Base-by-base conservation (phyloP, 768 basidiomycete genomes). In the Pleurotus tuoliensis region DNA sequence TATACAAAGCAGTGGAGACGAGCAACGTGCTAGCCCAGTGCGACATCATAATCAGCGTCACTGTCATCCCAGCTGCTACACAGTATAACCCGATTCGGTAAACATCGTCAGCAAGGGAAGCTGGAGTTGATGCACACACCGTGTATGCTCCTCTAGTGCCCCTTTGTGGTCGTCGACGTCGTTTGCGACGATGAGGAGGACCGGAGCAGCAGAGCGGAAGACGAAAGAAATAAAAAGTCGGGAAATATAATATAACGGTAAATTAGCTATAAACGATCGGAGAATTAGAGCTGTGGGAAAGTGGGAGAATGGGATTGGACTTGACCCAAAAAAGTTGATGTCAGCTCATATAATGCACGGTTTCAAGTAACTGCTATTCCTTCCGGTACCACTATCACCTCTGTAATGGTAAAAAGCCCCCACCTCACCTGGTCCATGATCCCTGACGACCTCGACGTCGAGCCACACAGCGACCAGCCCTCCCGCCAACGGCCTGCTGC, bases 401-500 rank as follows among this genome's bases (percentile, higher is more conserved):
- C 22, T 18, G 39, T 52, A 52, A 52, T 52, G 48, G 20, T 34
- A 50, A 52, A 52, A 52, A n/a, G 24, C 12, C 34, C 49, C 49
- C 51, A 11, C 22, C 40, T 39, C 38, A 52, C 51, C 38, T 52
- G 51, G 51, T 7, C 41, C 20, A 22, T 16, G 16, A 18, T 24
- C 24, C n/a, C 30, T 7, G 30, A 48, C 47, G 16, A 16, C 47
- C 47, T 48, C 47, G 24, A 15, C 47, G 24, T 48, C 16, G 22
- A 13, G n/a, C n/a, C n/a, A n/a, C n/a, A 63, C 68, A 63, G 62
- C 52, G 61, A 63, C 56, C 49, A 69, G 58, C 57, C 68, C 68
- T 60, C 71, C 63, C 58, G 57, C 63, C 64, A 55, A 69, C 59
- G 59, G 63, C 59, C 64, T 40, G 56, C 39, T 47, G 13, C 39